Evolutionary conservation across 164 flowering plant species (phyloP), one percentile per base, ranked within the genome.

Genomic region (Houttuynia cordata): DNA sequence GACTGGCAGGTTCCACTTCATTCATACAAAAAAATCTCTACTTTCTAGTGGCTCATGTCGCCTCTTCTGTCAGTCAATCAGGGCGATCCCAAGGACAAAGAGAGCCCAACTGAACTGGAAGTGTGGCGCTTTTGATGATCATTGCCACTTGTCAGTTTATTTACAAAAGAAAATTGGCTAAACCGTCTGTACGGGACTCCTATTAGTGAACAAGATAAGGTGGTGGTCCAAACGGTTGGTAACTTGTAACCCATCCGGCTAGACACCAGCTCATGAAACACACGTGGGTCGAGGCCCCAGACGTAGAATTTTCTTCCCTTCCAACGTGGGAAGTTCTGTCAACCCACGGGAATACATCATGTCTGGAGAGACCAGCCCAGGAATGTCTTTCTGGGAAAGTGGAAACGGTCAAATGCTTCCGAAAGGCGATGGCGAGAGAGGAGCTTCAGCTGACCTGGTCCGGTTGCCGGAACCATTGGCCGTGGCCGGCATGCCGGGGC

Each of bases 181-280:
- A 45, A 12, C 14, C 17, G 17, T 10, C 14, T 12, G 49, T 45
- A 12, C 49, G 49, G 49, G 49, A 8, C 12, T 2, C 49, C 17
- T 8, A 12, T 10, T 45, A 12, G n/a, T n/a, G n/a, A 17, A 45
- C 49, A 45, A 45, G 49, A 45, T 45, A 45, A 45, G 15, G 13
- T 10, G 13, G 5, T 10, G 17, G 17, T 3, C 49, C 14, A 45
- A 2, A 30, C 6, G 37, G n/a, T n/a, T n/a, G n/a, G n/a, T n/a
- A n/a, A n/a, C n/a, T 30, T 30, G 37, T 30, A 30, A 30, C 37
- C 37, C 37, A 2, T 30, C 37, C 37, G 40, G 47, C 56, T 56
- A 25, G 73, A 62, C 82, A 73, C 41, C 22, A 20, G 58, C 55
- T 52, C 74, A 64, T 63, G 69, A 52, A 49, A 58, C 7, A 64